Conservation (phyloP, 2,329 filamentous ascomycete genomes). For the Metarhizium anisopliae region DNA sequence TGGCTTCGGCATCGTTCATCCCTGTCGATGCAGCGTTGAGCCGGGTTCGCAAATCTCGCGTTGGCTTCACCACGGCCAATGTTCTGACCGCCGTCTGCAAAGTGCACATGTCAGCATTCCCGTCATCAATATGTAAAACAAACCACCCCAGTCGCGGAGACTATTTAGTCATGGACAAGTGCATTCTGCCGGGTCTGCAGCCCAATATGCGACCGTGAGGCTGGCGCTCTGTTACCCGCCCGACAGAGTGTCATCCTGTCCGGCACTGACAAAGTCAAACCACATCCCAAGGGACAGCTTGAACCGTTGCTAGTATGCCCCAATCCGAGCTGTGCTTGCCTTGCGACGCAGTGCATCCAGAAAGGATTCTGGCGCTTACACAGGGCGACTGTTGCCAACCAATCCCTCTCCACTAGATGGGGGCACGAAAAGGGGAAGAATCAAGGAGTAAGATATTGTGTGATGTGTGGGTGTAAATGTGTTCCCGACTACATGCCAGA, state of each 20-base stretch:
- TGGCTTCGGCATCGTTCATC: conserved; percentile 64
- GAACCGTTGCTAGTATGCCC: not conserved
- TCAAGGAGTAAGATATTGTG: not conserved
- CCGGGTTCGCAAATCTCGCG: conserved; percentile 72
- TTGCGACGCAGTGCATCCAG: not conserved
- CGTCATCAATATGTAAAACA: not conserved
- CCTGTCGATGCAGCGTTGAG: conserved; percentile 65
- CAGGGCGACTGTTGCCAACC: not conserved
- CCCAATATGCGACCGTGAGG: conserved; percentile 3
- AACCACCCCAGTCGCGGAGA: not conserved
- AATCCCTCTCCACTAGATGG: not conserved
- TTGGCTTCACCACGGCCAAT: conserved; percentile 63
- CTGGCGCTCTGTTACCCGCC: not conserved
- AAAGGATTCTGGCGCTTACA: not conserved
- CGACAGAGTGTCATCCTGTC: not conserved
- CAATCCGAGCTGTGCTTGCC: not conserved
- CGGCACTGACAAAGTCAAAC: not conserved
- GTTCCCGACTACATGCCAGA: not conserved
- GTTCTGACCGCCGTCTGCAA: conserved; percentile 56
- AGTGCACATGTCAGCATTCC: not conserved
- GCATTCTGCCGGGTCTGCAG: not conserved
- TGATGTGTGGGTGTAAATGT: not conserved
- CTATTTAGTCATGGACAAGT: not conserved
- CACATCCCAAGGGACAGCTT: not conserved
- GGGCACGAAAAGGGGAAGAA: conserved; percentile 5